These are phyloP conservation scores for Boletus tylopilopsis DNA, from an alignment of 768 basidiomycete genomes.

Conservation along the genomic window DNA sequence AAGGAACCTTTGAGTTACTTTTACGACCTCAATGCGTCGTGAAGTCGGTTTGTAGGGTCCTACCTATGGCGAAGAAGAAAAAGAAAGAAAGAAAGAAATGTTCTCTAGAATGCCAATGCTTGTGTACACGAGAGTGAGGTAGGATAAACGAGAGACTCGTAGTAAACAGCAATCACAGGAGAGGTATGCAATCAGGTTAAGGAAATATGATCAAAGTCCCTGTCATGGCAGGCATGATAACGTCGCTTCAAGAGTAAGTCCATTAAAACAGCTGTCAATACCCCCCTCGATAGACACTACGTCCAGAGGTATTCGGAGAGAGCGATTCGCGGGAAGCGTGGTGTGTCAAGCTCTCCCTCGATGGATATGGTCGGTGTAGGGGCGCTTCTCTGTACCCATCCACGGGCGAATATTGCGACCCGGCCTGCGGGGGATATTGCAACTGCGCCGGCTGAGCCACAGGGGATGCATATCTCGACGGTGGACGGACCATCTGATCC, in stretches of 20 bases:
- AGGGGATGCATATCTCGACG: slow-evolving; percentile 31
- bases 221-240: slow-evolving; percentile 20
- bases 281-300: slow-evolving; percentile 27
- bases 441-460: slow-evolving; percentile 35
- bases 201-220: neutral
- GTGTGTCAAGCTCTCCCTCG: slow-evolving; percentile 12
- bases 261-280: slow-evolving; percentile 5
- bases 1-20: no score
- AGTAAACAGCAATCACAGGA: slow-evolving; percentile 11
- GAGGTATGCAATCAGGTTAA: neutral
- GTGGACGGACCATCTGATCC: slow-evolving; percentile 10
- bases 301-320: slow-evolving; percentile 26
- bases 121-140: neutral
- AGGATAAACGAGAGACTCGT: slow-evolving; percentile 11
- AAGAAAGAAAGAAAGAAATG: neutral
- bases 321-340: slow-evolving; percentile 18
- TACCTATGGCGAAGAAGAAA: neutral
- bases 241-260: neutral
- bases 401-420: slow-evolving; percentile 22
- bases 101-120: slow-evolving; percentile 12
- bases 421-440: slow-evolving; percentile 37
- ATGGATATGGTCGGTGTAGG: slow-evolving; percentile 51
- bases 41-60: neutral
- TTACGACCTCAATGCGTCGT: no score
- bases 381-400: slow-evolving; percentile 56